Percentiles rank a stretch among this genome's conserved stretches.
These are phyloP conservation scores for Fusarium aywerte DNA, from an alignment of 2,329 filamentous ascomycete genomes.

Conservation along the genomic window DNA sequence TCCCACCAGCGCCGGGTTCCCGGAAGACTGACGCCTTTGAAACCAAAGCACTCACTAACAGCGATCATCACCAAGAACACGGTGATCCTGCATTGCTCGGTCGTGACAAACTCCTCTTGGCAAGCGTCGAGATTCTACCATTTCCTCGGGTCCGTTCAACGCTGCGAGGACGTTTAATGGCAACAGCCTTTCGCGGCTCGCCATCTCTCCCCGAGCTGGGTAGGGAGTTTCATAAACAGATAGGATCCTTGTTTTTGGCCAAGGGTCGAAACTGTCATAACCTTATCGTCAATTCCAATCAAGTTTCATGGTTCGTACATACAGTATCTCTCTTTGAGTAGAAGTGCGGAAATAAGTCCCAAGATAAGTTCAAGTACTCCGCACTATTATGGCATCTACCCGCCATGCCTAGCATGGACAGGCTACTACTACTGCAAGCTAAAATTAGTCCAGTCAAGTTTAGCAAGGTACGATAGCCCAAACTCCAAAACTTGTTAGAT, in stretches of 20 bases:
- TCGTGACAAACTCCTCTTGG: background rate
- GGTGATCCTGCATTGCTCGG: background rate
- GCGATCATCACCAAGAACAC: background rate
- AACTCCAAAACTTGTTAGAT: background rate
- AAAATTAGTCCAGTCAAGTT: background rate
- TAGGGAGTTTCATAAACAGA: background rate
- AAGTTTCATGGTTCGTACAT: background rate
- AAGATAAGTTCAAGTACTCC: background rate
- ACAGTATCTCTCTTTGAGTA: too few species aligned
- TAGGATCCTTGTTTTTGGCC: background rate
- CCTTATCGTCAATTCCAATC: background rate
- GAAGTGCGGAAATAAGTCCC: too few species aligned
- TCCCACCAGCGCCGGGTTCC: constrained; percentile 1
- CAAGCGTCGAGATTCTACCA: background rate
- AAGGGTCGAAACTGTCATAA: background rate
- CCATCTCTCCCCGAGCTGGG: background rate
- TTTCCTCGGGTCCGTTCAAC: background rate
- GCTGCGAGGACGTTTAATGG: constrained; percentile 11
- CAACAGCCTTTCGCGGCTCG: constrained; percentile 13
- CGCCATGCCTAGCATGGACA: constrained; percentile 17
- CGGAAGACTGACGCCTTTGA: constrained; percentile 17
- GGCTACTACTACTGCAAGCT: constrained; percentile 1
- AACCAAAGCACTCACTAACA: background rate
- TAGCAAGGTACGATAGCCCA: background rate
- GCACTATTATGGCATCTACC: background rate